Evolutionary conservation across 148 eudicot genomes (phyloP), one percentile per base, ranked within the genome.

Genomic region (Rhododendron molle): DNA sequence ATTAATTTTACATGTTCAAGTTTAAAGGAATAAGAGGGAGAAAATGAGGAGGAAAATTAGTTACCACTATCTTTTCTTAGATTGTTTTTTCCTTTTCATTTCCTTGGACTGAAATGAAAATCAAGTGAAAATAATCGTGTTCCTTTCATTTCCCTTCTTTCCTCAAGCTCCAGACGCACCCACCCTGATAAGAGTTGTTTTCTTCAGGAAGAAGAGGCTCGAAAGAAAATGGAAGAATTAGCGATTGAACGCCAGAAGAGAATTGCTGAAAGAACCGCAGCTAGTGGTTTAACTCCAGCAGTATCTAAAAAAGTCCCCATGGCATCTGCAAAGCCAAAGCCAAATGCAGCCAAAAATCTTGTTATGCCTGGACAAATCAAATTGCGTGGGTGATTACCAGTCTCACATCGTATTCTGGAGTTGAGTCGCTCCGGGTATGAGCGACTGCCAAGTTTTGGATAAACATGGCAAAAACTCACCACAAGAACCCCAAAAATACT

Each of bases 201-300:
- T 65, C 0, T 62, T 8, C 87, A 91, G 92, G 92, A 91, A 88
- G 92, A 89, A 86, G 92, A 91, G 88, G 86, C 84, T 73, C 91
- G 92, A 38, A 86, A 80, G 84, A 91, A 85, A 86, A 83, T 83
- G 87, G 92, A 91, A 82, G 92, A 88, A 80, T 13, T 86, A 40
- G 65, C 81, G 36, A 56, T 89, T 36, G 81, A 91, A 83, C 86
- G 92, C 10, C 92, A 91, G 83, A 89, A 87, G 85, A 86, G 92
- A 71, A 91, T 91, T 14, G 91, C 92, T 82, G 92, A 91, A 86
- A 88, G 91, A 86, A 86, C 84, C 76, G 92, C 91, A 78, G 85
- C 90, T 34, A 84, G 78, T 56, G 89, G 88, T 60, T 14, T 44
- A 8, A 72, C 72, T 56, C 84, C 87, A 20, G 87, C 83, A 83